A percentile compares a stretch with the other conserved stretches of the same genome.
Evolutionary conservation across 2,329 filamentous ascomycete genomes (phyloP).

Genomic region (Colletotrichum cereale): DNA sequence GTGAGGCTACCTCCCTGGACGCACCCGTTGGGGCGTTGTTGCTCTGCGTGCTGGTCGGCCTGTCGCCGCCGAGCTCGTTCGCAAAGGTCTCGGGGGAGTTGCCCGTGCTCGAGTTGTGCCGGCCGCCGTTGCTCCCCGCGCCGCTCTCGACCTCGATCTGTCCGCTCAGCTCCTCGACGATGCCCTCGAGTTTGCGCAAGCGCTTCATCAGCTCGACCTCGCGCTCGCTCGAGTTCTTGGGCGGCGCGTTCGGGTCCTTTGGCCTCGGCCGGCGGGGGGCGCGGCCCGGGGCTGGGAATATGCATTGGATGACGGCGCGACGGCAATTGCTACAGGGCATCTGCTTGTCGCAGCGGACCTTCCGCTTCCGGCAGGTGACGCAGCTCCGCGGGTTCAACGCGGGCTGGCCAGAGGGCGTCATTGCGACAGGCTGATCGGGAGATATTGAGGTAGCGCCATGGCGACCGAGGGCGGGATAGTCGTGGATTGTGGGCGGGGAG

Average conservation of each 20-base stretch:
- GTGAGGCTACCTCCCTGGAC: neutral
- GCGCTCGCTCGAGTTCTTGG: slow-evolving; percentile 71
- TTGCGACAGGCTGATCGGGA: slow-evolving; percentile 39
- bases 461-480: slow-evolving; percentile 31
- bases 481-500: slow-evolving; percentile 30
- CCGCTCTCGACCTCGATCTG: slow-evolving; percentile 68
- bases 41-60: slow-evolving; percentile 24
- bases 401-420: slow-evolving; percentile 44
- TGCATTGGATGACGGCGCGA: slow-evolving; percentile 76
- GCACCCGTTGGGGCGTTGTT: neutral
- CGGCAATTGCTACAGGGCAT: slow-evolving; percentile 83
- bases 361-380: slow-evolving; percentile 66
- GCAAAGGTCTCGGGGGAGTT: slow-evolving; percentile 48
- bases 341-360: slow-evolving; percentile 84
- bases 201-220: slow-evolving; percentile 79
- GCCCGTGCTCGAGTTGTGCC: slow-evolving; percentile 42
- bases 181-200: slow-evolving; percentile 79
- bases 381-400: slow-evolving; percentile 63
- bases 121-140: slow-evolving; percentile 39
- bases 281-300: slow-evolving; percentile 80
- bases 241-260: slow-evolving; percentile 73
- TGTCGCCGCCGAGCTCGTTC: slow-evolving; percentile 34
- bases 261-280: slow-evolving; percentile 75
- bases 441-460: slow-evolving; percentile 39
- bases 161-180: slow-evolving; percentile 77